Evolutionary conservation across 208 protist species (phyloP), one percentile per base, ranked within the genome.

Genomic region (Trypanosoma scelopori): DNA sequence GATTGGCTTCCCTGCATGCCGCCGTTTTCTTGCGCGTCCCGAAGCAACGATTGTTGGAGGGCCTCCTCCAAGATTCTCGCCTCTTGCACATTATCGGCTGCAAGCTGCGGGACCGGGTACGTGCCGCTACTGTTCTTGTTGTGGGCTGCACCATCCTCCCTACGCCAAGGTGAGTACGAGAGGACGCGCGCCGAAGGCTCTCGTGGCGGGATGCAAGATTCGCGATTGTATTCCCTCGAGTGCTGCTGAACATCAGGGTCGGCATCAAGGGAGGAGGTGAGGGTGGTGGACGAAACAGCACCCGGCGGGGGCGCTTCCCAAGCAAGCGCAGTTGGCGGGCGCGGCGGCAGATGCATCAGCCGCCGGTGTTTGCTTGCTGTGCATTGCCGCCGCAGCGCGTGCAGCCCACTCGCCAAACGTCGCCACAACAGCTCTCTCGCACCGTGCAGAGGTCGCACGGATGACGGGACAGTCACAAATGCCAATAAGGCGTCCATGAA

Each of bases 381-480:
- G 15, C 12, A 3, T 25, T 0, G 30, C 4, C 28, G 28, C 35
- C 41, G 42, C 32, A 63, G 39, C 20, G 57, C 48, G 7, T 41
- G 20, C 30, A 71, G 48, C 4, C 65, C 65, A 22, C 18, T 64
- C 5, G 30, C 37, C 20, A 71, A 39, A 6, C 65, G 32, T 52
- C 50, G 50, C 45, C 57, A 71, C 6, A 71, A 35, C 13, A 49
- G 27, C 13, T 52, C 27, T 22, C 32, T 32, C n/a, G 18, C 46
- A 16, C 56, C 27, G 20, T 22, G 9, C n/a, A 20, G 25, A 16
- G 18, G 49, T 30, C 39, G 41, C 22, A 58, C 25, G 37, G 39
- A 47, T 41, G 65, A 57, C 20, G 65, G 57, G 41, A 71, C 56
- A 23, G 57, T 65, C 18, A 71, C 57, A 56, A 71, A 71, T 2